Percentiles rank a stretch among this genome's conserved stretches.
Conservation (phyloP, 192 early-diverging fungal species). For the Mortierella alpina region DNA sequence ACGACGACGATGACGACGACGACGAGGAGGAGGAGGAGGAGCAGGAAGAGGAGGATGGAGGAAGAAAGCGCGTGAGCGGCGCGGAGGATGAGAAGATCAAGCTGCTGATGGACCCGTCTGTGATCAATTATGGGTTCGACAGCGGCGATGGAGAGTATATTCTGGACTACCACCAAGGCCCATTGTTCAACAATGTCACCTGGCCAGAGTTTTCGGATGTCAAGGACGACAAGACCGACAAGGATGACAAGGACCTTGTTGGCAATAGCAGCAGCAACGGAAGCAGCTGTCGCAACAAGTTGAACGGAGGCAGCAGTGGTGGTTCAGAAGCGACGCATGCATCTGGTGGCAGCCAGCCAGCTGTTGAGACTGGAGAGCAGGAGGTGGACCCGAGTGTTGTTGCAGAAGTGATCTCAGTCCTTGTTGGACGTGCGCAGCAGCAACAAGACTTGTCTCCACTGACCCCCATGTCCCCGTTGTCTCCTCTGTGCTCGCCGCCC, state of each 20-base stretch:
- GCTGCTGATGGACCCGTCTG: conserved; percentile 42
- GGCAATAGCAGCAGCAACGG: neutral
- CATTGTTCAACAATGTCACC: conserved; percentile 47
- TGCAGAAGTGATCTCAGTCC: no score
- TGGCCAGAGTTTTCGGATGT: conserved; percentile 49
- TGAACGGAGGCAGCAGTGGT: neutral
- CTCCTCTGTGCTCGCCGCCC: no score
- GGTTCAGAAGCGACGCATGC: neutral
- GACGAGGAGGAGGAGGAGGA: neutral
- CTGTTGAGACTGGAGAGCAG: no score
- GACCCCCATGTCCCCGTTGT: no score
- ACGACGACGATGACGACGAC: conserved; percentile 11
- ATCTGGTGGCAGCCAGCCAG: neutral
- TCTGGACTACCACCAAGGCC: conserved; percentile 45
- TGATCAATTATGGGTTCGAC: conserved; percentile 51
- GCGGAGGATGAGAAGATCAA: conserved; percentile 22
- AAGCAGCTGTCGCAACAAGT: neutral
- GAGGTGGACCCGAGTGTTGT: no score
- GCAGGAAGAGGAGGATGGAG: neutral
- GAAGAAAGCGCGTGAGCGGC: neutral
- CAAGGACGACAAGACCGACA: conserved; percentile 5
- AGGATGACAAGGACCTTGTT: neutral
- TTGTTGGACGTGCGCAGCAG: no score
- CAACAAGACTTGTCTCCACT: no score
- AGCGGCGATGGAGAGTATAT: conserved; percentile 46